These are phyloP conservation scores for Madurella fahalii DNA, from an alignment of 2,329 filamentous ascomycete genomes.

Conservation along the genomic window DNA sequence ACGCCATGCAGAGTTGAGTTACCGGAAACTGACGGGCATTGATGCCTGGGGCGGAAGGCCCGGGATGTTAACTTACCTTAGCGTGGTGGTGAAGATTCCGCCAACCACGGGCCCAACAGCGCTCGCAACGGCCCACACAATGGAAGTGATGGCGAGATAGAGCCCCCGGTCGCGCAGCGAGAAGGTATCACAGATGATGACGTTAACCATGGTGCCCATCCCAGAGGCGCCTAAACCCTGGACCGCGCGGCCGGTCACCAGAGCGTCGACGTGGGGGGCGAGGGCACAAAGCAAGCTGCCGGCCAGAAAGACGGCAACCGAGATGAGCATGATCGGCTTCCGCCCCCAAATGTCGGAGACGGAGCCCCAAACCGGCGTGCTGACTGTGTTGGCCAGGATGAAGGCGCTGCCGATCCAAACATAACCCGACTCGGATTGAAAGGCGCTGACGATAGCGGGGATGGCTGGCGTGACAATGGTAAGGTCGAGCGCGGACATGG, in stretches of 20 bases:
- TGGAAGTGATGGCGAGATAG: conserved; percentile 51
- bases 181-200: conserved; percentile 54
- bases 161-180: conserved; percentile 48
- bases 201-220: conserved; percentile 57
- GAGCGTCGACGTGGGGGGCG: conserved; percentile 45
- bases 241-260: conserved; percentile 52
- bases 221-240: conserved; percentile 57
- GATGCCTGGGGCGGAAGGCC: too few species aligned
- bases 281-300: conserved; percentile 53
- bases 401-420: conserved; percentile 75
- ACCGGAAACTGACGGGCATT: not conserved
- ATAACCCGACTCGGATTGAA: conserved; percentile 66
- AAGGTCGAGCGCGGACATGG: conserved; percentile 52
- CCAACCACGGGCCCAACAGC: conserved; percentile 64
- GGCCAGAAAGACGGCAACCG: conserved; percentile 50
- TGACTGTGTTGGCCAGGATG: conserved; percentile 63
- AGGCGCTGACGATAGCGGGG: conserved; percentile 59
- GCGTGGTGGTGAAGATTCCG: conserved; percentile 58
- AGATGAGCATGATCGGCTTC: conserved; percentile 49
- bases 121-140: conserved; percentile 61
- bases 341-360: conserved; percentile 57
- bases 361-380: conserved; percentile 67
- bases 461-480: conserved; percentile 65
- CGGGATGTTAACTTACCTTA: conserved; percentile 35
- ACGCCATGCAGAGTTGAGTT: not conserved